phyloP scores from a whole-genome alignment of 2,329 filamentous ascomycete species.

The Coniochaeta sp. region DNA sequence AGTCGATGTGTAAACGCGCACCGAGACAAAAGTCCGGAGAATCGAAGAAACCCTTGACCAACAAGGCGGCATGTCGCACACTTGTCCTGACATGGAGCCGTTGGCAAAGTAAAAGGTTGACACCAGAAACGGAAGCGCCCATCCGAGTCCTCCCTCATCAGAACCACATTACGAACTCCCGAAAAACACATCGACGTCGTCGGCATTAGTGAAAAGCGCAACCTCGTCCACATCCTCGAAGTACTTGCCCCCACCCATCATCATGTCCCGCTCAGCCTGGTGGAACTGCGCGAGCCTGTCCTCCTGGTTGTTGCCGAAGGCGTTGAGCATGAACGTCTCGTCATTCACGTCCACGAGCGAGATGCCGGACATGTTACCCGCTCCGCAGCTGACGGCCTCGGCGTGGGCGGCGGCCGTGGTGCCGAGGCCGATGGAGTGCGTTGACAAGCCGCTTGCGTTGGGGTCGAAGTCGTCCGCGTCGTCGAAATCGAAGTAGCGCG shows the following conservation, averaged over 20 bases:
- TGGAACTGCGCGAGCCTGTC: conserved; percentile 30
- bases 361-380: conserved; percentile 24
- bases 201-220: conserved; percentile 43
- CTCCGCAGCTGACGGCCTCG: conserved; percentile 1
- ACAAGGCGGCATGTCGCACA: no score
- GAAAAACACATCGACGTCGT: conserved; percentile 49
- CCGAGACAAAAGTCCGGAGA: no score
- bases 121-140: no score
- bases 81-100: no score
- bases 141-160: no score
- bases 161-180: conserved; percentile 18
- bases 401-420: conserved; percentile 23
- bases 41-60: no score
- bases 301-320: conserved; percentile 32
- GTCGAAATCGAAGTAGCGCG: conserved; percentile 34
- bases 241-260: conserved; percentile 35
- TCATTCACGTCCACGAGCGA: conserved; percentile 26
- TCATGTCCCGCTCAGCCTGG: conserved; percentile 23
- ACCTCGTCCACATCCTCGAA: conserved; percentile 45
- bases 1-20: no score
- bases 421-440: conserved; percentile 18
- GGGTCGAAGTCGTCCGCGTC: conserved; percentile 24
- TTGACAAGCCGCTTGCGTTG: conserved; percentile 23
- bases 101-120: no score
- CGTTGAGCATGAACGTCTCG: conserved; percentile 37